These are phyloP conservation scores for Pseudocohnilembus persalinus DNA, from an alignment of 169 alveolate genomes.

Conservation along the genomic window DNA sequence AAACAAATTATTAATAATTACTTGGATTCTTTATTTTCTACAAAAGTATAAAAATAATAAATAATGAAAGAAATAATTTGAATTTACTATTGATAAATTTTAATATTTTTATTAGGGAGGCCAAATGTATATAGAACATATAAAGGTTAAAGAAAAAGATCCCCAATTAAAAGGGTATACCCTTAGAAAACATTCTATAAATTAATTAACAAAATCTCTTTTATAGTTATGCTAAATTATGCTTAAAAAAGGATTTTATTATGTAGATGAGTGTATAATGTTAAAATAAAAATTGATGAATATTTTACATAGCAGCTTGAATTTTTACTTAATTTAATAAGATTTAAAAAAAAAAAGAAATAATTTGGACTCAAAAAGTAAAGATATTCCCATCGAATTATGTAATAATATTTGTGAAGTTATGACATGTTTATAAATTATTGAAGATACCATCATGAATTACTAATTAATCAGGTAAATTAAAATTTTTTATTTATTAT, in stretches of 20 bases:
- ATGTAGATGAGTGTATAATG: not conserved
- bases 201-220: not conserved
- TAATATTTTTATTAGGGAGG: not conserved
- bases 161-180: not conserved
- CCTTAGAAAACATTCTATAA: not conserved
- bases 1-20: too few relatives aligned
- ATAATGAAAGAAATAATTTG: too few relatives aligned
- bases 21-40: too few relatives aligned
- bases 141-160: not conserved
- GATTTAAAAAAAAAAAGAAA: not conserved
- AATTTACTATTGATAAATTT: not conserved
- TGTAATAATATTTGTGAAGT: not conserved
- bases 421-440: not conserved
- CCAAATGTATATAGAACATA: not conserved
- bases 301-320: not conserved
- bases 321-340: too few relatives aligned
- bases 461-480: not conserved
- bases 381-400: not conserved
- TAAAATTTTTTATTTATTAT: too few relatives aligned
- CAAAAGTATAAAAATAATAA: not conserved
- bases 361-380: not conserved
- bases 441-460: not conserved
- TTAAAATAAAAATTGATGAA: not conserved
- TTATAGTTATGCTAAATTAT: not conserved
- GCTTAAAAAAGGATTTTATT: not conserved